Percentiles rank a stretch among this genome's conserved stretches.
Evolutionary conservation across 78 protist species (phyloP).

Genomic region (Emiliania huxleyi): DNA sequence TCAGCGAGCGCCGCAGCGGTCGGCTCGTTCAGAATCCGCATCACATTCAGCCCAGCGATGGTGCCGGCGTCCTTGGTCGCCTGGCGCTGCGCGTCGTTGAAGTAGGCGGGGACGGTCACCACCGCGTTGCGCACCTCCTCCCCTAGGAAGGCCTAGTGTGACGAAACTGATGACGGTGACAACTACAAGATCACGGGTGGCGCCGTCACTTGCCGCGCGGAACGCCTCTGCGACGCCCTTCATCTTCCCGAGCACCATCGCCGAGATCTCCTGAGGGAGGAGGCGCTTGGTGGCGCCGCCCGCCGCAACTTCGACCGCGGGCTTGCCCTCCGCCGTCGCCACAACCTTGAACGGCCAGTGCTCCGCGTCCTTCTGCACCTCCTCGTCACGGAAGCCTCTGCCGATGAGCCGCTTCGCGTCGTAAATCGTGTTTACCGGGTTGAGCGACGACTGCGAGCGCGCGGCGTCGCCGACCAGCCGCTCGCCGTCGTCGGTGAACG

Average conservation of each 20-base stretch:
- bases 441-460: slow-evolving; percentile 91
- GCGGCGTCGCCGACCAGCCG: slow-evolving; percentile 88
- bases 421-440: slow-evolving; percentile 86
- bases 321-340: slow-evolving; percentile 50
- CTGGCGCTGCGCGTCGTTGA: slow-evolving; percentile 90
- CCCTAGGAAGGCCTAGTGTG: slow-evolving; percentile 68
- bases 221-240: slow-evolving; percentile 10
- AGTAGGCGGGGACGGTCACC: slow-evolving; percentile 97
- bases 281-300: not conserved
- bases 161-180: too few relatives aligned
- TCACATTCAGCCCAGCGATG: slow-evolving; percentile 87
- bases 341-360: slow-evolving; percentile 86
- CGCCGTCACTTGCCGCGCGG: too few relatives aligned
- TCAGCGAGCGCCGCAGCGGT: slow-evolving; percentile 44
- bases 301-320: slow-evolving; percentile 6
- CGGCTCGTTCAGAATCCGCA: slow-evolving; percentile 72
- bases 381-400: slow-evolving; percentile 5
- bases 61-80: slow-evolving; percentile 96
- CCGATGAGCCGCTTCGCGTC: slow-evolving; percentile 77
- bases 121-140: slow-evolving; percentile 79
- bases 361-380: slow-evolving; percentile 61
- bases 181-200: too few relatives aligned
- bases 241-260: slow-evolving; percentile 56
- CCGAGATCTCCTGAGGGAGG: slow-evolving; percentile 40
- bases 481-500: slow-evolving; percentile 60